Percentiles rank a stretch among this genome's conserved stretches.
Conservation (phyloP, 2,329 filamentous ascomycete species). For the Botrytis tulipae region DNA sequence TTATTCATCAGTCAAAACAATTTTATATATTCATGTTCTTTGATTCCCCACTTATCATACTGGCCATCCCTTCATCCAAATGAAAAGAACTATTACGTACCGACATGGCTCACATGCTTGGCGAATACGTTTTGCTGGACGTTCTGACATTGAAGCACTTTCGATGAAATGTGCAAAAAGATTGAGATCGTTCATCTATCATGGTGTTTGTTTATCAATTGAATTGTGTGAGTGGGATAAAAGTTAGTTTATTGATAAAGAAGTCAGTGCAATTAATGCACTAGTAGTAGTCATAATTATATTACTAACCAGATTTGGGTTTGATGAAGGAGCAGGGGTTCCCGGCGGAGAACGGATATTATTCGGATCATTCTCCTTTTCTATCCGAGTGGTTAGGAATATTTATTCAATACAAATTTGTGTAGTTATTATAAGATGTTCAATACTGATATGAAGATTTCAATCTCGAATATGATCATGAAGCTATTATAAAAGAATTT, state of each 20-base stretch:
- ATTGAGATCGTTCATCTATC: slow-evolving; percentile 12
- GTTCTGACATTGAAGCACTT: slow-evolving; percentile 26
- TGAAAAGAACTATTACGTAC: slow-evolving; percentile 27
- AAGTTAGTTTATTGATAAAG: background rate
- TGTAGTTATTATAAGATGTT: background rate
- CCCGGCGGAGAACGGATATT: slow-evolving; percentile 18
- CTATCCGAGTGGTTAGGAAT: background rate
- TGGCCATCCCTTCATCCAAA: background rate
- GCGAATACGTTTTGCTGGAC: slow-evolving; percentile 36
- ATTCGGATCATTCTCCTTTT: slow-evolving; percentile 1
- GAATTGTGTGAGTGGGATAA: background rate
- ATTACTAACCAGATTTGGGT: background rate
- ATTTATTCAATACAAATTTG: background rate
- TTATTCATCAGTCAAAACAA: slow-evolving; percentile 9
- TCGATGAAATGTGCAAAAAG: slow-evolving; percentile 20
- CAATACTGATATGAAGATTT: background rate
- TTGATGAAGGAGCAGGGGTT: background rate
- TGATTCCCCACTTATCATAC: background rate
- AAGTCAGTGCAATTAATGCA: background rate
- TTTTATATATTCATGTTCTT: background rate
- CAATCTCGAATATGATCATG: background rate
- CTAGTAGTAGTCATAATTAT: background rate
- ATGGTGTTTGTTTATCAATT: slow-evolving; percentile 1
- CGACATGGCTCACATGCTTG: slow-evolving; percentile 42
- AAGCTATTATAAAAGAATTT: background rate